Conservation (phyloP, 2,329 filamentous ascomycete genomes). For the Orbilia javanica region DNA sequence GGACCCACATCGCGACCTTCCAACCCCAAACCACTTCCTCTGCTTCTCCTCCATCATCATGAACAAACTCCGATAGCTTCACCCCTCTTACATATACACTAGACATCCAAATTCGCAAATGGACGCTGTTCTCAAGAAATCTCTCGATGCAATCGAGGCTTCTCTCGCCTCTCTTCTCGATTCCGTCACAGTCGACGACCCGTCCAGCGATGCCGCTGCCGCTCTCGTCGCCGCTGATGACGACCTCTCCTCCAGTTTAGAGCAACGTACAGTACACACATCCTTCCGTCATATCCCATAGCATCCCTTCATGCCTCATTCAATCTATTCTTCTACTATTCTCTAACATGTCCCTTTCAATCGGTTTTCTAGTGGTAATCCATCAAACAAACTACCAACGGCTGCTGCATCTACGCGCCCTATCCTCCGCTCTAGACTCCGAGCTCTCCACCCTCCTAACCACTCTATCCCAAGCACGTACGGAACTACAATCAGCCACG, state of each 20-base stretch:
- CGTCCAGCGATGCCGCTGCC: slow-evolving; percentile 75
- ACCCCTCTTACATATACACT: not conserved
- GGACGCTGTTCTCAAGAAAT: slow-evolving; percentile 74
- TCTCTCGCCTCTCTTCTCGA: slow-evolving; percentile 78
- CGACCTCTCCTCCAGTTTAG: slow-evolving; percentile 75
- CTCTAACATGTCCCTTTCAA: not conserved
- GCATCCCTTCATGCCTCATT: too few relatives aligned
- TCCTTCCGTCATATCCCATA: too few relatives aligned
- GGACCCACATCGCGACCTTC: slow-evolving; percentile 3
- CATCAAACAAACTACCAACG: slow-evolving; percentile 81
- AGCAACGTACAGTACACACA: slow-evolving; percentile 70
- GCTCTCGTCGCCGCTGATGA: slow-evolving; percentile 79
- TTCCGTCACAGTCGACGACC: slow-evolving; percentile 85
- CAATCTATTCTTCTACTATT: too few relatives aligned
- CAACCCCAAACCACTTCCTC: not conserved
- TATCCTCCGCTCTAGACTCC: slow-evolving; percentile 75
- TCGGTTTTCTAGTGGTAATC: slow-evolving; percentile 71
- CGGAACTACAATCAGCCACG: slow-evolving; percentile 76
- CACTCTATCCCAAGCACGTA: slow-evolving; percentile 78
- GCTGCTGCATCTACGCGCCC: slow-evolving; percentile 76
- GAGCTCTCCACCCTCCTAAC: slow-evolving; percentile 79
- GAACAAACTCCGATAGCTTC: not conserved
- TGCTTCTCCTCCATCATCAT: not conserved
- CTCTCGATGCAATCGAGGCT: slow-evolving; percentile 76
- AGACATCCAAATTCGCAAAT: too few relatives aligned